Conservation (phyloP, 139 green algal genomes). For the Pseudopediastrum boryanum region DNA sequence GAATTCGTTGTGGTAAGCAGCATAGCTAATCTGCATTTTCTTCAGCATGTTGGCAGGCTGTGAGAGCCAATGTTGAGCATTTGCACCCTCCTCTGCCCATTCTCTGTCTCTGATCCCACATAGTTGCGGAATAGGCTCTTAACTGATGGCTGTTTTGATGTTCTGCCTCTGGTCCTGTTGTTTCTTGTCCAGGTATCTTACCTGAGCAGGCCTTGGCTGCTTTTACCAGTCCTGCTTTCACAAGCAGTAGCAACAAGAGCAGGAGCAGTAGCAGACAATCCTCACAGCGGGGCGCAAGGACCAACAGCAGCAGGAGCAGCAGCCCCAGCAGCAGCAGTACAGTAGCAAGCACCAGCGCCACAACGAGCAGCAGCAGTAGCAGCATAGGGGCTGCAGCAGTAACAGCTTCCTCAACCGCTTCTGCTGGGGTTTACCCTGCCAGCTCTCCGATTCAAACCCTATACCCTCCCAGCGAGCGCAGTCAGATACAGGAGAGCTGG, state of each 20-base stretch:
- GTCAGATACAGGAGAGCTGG: constrained; percentile 82
- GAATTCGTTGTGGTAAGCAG: too few relatives aligned
- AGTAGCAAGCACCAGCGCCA: not conserved
- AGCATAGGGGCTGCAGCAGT: not conserved
- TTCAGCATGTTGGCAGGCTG: too few relatives aligned
- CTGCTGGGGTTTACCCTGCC: not conserved
- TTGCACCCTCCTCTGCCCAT: too few relatives aligned
- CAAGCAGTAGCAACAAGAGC: not conserved
- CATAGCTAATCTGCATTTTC: too few relatives aligned
- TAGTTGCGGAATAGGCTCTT: too few relatives aligned
- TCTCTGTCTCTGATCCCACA: too few relatives aligned
- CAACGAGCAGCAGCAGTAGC: not conserved
- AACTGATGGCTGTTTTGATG: too few relatives aligned
- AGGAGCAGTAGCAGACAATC: not conserved
- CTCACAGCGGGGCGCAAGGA: not conserved
- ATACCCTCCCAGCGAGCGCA: constrained; percentile 54
- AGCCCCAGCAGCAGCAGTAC: not conserved
- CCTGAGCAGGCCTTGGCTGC: not conserved
- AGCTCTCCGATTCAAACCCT: not conserved
- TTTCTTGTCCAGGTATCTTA: not conserved
- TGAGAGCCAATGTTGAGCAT: too few relatives aligned
- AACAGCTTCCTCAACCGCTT: not conserved
- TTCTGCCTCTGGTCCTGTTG: too few relatives aligned
- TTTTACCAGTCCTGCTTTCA: not conserved
- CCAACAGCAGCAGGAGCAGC: constrained; percentile 13